A percentile compares a stretch with the other conserved stretches of the same genome.
Conservation (phyloP, 768 basidiomycete genomes). For the Galerina marginata region DNA sequence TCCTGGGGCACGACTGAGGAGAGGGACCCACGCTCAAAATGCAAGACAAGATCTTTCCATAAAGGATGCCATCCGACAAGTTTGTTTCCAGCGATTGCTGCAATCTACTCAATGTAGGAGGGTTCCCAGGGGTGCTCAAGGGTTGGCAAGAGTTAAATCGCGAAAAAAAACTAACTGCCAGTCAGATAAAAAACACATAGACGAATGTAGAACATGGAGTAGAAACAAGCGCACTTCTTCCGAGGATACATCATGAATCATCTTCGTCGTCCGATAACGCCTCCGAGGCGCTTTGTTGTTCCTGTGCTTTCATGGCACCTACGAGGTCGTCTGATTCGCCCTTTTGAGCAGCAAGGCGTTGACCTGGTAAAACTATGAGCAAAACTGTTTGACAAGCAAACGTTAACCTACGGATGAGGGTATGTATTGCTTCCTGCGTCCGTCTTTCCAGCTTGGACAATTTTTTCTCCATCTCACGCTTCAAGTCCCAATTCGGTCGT, state of each 20-base stretch:
- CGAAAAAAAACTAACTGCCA: slow-evolving; percentile 2
- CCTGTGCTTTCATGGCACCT: slow-evolving; percentile 84
- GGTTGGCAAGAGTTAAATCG: neutral
- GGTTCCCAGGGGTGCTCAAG: neutral
- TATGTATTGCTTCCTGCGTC: slow-evolving; percentile 92
- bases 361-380: slow-evolving; percentile 51
- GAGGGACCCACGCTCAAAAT: neutral
- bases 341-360: slow-evolving; percentile 79
- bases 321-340: slow-evolving; percentile 80
- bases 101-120: slow-evolving; percentile 5
- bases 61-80: neutral
- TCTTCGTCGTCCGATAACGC: slow-evolving; percentile 68
- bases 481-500: slow-evolving; percentile 95
- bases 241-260: slow-evolving; percentile 32
- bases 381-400: slow-evolving; percentile 1
- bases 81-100: slow-evolving; percentile 1
- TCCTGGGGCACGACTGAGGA: neutral
- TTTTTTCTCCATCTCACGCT: slow-evolving; percentile 92
- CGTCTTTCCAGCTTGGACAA: slow-evolving; percentile 86
- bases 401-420: slow-evolving; percentile 79
- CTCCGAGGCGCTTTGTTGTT: slow-evolving; percentile 58
- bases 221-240: slow-evolving; percentile 25
- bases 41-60: neutral
- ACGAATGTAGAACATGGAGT: slow-evolving; percentile 18
- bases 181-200: slow-evolving; percentile 5